These are phyloP conservation scores for Carallia pectinifolia DNA, from an alignment of 345 rosid species.

Conservation along the genomic window DNA sequence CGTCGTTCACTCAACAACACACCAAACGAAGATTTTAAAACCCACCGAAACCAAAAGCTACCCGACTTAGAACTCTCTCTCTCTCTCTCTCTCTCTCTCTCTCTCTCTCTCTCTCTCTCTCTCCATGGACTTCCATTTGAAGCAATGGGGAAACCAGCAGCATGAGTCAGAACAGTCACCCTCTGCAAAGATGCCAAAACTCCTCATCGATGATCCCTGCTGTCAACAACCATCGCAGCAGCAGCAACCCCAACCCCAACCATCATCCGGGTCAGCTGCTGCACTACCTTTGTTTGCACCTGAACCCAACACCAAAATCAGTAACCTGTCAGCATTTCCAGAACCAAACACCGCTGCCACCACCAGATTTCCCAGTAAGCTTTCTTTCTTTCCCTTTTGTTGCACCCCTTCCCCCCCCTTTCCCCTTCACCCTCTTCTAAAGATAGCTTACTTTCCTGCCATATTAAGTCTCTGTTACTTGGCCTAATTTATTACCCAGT, in stretches of 20 bases:
- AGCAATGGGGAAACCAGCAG: conserved; percentile 85
- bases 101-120: conserved; percentile 20
- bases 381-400: conserved; percentile 5
- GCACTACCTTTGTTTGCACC: conserved; percentile 80
- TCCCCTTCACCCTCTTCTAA: background rate
- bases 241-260: conserved; percentile 28
- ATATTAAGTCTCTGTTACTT: background rate
- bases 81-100: conserved; percentile 25
- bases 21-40: conserved; percentile 22
- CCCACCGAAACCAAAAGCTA: conserved; percentile 10
- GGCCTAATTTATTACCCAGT: background rate
- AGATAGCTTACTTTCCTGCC: background rate
- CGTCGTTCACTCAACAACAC: conserved; percentile 26
- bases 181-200: conserved; percentile 72
- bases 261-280: conserved; percentile 42
- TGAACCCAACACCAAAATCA: conserved; percentile 50
- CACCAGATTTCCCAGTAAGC: conserved; percentile 53
- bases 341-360: conserved; percentile 35
- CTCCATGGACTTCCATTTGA: conserved; percentile 87
- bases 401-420: background rate
- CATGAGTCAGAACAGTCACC: conserved; percentile 62
- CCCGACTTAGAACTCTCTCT: conserved; percentile 7
- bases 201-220: conserved; percentile 37
- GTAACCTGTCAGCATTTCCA: conserved; percentile 50
- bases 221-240: conserved; percentile 21